Evolutionary conservation across 2,329 filamentous ascomycete genomes (phyloP).

Genomic region (Ustilaginoidea virens): DNA sequence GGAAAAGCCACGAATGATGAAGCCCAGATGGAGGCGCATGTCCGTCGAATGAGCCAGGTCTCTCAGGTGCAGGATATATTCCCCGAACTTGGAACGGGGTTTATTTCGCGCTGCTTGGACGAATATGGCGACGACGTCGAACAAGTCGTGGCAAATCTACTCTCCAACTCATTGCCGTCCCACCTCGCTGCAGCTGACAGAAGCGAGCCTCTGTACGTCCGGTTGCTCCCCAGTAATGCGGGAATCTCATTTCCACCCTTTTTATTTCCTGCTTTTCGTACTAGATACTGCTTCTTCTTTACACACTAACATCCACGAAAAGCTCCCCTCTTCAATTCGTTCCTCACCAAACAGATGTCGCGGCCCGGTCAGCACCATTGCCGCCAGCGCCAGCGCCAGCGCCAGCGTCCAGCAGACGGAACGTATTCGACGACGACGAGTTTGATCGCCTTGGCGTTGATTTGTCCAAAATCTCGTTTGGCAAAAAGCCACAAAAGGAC

Average conservation of each 20-base stretch:
- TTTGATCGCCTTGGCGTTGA: conserved; percentile 57
- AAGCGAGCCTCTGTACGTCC: conserved; percentile 43
- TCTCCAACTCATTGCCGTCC: conserved; percentile 60
- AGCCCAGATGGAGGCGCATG: conserved; percentile 39
- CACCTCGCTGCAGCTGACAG: conserved; percentile 51
- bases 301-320: conserved; percentile 8
- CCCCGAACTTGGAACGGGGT: conserved; percentile 70
- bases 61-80: conserved; percentile 90
- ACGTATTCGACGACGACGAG: conserved; percentile 68
- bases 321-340: conserved; percentile 14
- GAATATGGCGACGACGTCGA: conserved; percentile 67
- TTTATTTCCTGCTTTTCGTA: not conserved
- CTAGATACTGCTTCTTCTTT: not conserved
- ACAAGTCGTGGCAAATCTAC: conserved; percentile 62
- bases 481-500: conserved; percentile 49
- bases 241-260: no score
- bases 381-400: conserved; percentile 34
- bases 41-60: conserved; percentile 72
- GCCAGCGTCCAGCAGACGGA: conserved; percentile 42
- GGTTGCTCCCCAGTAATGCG: not conserved
- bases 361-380: conserved; percentile 43
- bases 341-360: conserved; percentile 23
- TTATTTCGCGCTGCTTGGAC: conserved; percentile 64
- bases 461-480: conserved; percentile 58
- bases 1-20: conserved; percentile 23